Conservation (phyloP, 2,329 filamentous ascomycete species). For the Xylariaceae sp. region DNA sequence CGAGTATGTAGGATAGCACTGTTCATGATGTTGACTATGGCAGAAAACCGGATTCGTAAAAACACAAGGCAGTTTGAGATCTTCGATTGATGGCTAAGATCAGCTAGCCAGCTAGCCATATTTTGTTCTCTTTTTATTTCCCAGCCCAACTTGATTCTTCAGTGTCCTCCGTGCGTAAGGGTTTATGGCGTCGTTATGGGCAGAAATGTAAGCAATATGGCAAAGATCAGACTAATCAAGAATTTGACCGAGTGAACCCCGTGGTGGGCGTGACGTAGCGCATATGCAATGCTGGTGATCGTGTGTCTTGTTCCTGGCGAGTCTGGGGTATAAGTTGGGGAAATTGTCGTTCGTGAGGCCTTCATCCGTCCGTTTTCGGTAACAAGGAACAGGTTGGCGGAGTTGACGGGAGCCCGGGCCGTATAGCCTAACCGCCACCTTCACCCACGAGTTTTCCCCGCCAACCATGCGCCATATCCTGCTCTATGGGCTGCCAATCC, state of each 20-base stretch:
- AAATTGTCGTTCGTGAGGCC: slow-evolving; percentile 17
- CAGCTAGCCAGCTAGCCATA: slow-evolving; percentile 24
- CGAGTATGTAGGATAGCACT: slow-evolving; percentile 20
- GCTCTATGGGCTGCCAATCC: slow-evolving; percentile 26
- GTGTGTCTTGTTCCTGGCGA: slow-evolving; percentile 24
- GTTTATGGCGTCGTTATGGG: slow-evolving; percentile 15
- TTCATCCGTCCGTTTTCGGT: slow-evolving; percentile 15
- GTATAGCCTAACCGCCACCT: slow-evolving; percentile 34
- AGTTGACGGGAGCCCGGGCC: slow-evolving; percentile 33
- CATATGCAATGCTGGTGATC: slow-evolving; percentile 25
- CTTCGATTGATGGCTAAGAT: slow-evolving; percentile 14
- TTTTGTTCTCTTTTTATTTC: slow-evolving; percentile 4
- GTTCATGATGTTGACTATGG: slow-evolving; percentile 6
- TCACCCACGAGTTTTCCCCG: slow-evolving; percentile 38
- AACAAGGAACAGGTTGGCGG: slow-evolving; percentile 22
- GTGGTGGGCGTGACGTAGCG: slow-evolving; percentile 23
- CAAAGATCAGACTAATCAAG: slow-evolving; percentile 25
- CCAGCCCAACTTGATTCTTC: slow-evolving; percentile 9
- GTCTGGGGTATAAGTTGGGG: slow-evolving; percentile 28
- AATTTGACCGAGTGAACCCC: slow-evolving; percentile 28
- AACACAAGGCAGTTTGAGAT: slow-evolving; percentile 5
- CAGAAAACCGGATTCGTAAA: slow-evolving; percentile 5
- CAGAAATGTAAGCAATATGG: slow-evolving; percentile 25
- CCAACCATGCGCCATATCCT: slow-evolving; percentile 37
- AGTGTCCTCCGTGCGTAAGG: slow-evolving; percentile 4